Percentiles rank a stretch among this genome's conserved stretches.
Evolutionary conservation across 106 monocot genomes (phyloP).

Genomic region (Gastrodia elata): DNA sequence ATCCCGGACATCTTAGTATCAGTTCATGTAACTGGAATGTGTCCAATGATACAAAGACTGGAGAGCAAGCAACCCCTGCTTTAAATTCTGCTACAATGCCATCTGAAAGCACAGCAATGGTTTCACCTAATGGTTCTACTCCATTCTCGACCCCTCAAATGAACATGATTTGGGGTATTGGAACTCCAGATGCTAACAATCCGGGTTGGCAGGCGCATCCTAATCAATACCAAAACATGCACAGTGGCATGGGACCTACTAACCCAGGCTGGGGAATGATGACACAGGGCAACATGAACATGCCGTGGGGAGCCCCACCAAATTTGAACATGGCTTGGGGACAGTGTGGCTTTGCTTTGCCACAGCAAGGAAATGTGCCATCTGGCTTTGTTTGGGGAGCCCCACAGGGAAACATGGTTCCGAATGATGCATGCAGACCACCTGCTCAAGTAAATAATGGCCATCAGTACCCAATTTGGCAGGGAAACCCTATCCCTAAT

Average conservation of each 20-base stretch:
- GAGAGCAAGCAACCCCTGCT: background rate
- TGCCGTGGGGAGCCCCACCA: conserved; percentile 20
- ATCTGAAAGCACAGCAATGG: background rate
- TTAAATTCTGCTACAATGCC: conserved; percentile 7
- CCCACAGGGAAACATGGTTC: conserved; percentile 14
- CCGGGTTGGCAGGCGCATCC: conserved; percentile 12
- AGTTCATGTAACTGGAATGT: background rate
- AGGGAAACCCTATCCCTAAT: conserved; percentile 12
- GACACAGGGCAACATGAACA: conserved; percentile 31
- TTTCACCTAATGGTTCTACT: conserved; percentile 8
- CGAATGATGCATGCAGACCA: conserved; percentile 24
- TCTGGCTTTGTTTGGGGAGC: conserved; percentile 10
- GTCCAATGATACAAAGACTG: background rate
- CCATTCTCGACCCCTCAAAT: conserved; percentile 10
- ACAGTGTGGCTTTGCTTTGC: conserved; percentile 20
- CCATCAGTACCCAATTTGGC: conserved; percentile 23
- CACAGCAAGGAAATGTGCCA: conserved; percentile 15
- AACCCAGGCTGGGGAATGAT: conserved; percentile 33
- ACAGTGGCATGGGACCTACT: conserved; percentile 3
- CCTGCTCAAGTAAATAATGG: conserved; percentile 25
- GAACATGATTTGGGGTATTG: conserved; percentile 4
- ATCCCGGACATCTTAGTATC: background rate
- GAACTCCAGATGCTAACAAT: conserved; percentile 6
- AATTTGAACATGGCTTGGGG: conserved; percentile 11
- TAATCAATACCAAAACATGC: conserved; percentile 12